phyloP scores from a whole-genome alignment of 805 yeast species.

The Candida nonsorbophila region DNA sequence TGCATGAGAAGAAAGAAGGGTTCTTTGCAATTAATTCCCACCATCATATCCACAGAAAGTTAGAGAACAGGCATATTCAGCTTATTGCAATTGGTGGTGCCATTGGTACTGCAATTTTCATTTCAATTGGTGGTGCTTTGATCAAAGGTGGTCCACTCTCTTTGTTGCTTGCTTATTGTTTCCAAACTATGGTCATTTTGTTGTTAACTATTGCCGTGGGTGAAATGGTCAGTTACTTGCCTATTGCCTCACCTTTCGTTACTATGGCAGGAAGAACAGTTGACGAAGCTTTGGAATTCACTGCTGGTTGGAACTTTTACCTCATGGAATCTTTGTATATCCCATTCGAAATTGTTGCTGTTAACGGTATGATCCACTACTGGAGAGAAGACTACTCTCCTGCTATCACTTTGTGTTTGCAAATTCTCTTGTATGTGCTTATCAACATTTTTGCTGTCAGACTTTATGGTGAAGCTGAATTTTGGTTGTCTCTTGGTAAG shows the following conservation, averaged over 20 bases:
- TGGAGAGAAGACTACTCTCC: constrained; percentile 47
- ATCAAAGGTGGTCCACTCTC: constrained; percentile 30
- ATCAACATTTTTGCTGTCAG: constrained; percentile 45
- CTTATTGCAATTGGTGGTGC: constrained; percentile 18
- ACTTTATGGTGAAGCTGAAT: constrained; percentile 48
- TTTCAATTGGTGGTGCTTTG: constrained; percentile 25
- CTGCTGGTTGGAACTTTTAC: constrained; percentile 30
- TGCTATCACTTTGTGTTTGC: constrained; percentile 39
- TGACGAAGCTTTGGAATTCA: constrained; percentile 32
- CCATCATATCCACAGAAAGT: constrained; percentile 8
- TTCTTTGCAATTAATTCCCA: constrained; percentile 3
- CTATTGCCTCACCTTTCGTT: constrained; percentile 30
- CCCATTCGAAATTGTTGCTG: constrained; percentile 44
- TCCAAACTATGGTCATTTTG: constrained; percentile 28
- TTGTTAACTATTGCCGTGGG: constrained; percentile 30
- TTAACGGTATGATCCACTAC: constrained; percentile 50
- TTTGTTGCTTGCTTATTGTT: constrained; percentile 22
- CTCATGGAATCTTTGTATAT: constrained; percentile 40
- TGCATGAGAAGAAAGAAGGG: constrained; percentile 1
- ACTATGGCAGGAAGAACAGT: constrained; percentile 34
- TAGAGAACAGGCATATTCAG: constrained; percentile 8
- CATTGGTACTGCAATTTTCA: constrained; percentile 18
- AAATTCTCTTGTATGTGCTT: constrained; percentile 33
- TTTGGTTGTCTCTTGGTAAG: constrained; percentile 38
- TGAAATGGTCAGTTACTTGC: constrained; percentile 33